Percentiles rank a stretch among this genome's conserved stretches.
These are phyloP conservation scores for Colletotrichum sublineola DNA, from an alignment of 2,329 filamentous ascomycete genomes.

Conservation along the genomic window DNA sequence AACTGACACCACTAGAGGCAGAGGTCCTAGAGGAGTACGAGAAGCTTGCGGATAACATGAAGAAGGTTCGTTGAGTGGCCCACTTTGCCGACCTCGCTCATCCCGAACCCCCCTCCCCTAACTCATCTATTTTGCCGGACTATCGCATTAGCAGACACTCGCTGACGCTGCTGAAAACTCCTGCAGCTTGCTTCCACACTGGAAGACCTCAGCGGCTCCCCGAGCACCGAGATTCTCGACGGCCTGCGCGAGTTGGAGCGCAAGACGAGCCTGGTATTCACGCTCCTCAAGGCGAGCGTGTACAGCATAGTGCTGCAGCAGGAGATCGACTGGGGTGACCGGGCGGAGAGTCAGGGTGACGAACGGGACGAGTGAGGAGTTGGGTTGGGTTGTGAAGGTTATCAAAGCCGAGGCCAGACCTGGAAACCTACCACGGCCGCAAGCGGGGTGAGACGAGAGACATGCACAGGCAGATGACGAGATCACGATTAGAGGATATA, in stretches of 20 bases:
- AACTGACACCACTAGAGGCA: conserved; percentile 86
- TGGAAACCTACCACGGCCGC: not conserved
- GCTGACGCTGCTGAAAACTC: not conserved
- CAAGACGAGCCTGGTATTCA: conserved; percentile 96
- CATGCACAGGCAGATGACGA: conserved; percentile 3
- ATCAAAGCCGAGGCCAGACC: not conserved
- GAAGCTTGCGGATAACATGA: conserved; percentile 88
- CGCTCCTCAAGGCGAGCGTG: conserved; percentile 95
- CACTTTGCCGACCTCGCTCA: not conserved
- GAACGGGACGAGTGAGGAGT: conserved; percentile 45
- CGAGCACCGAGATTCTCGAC: conserved; percentile 87
- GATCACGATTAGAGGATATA: conserved; percentile 17
- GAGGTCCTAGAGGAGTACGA: conserved; percentile 96
- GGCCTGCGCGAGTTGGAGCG: conserved; percentile 89
- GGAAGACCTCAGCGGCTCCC: conserved; percentile 75
- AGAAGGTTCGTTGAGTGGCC: conserved; percentile 72
- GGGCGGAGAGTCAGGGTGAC: conserved; percentile 51
- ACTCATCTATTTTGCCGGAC: not conserved
- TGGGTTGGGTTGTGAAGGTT: not conserved
- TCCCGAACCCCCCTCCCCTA: too few relatives aligned
- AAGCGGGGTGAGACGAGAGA: not conserved
- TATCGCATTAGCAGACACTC: not conserved
- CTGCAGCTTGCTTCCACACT: conserved; percentile 70
- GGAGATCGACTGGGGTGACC: conserved; percentile 83
- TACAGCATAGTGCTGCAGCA: conserved; percentile 99